A percentile compares a stretch with the other conserved stretches of the same genome.
phyloP scores from a whole-genome alignment of 345 rosid genomes.

The Geranium rotundifolium region DNA sequence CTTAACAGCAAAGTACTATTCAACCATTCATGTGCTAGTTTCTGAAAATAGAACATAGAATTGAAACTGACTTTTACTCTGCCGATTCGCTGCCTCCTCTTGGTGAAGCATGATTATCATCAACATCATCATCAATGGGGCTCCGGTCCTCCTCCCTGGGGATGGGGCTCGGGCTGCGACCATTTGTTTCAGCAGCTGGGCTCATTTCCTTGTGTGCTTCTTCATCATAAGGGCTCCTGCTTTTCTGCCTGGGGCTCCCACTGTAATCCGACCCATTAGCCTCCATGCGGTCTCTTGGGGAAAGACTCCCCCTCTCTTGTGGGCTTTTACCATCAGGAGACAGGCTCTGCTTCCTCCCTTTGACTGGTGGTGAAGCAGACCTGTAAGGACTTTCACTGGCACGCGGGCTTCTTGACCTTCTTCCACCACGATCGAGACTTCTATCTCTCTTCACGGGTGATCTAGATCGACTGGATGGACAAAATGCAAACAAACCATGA shows the following conservation, averaged over 20 bases:
- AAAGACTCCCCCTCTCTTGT: slow-evolving; percentile 20
- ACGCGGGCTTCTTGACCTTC: slow-evolving; percentile 14
- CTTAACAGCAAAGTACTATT: too few species aligned
- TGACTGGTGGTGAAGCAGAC: slow-evolving; percentile 25
- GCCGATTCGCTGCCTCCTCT: slow-evolving; percentile 29
- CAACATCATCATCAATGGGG: slow-evolving; percentile 32
- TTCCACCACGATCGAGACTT: slow-evolving; percentile 21
- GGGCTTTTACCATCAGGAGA: slow-evolving; percentile 39
- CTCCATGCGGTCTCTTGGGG: slow-evolving; percentile 24
- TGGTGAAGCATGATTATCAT: slow-evolving; percentile 23
- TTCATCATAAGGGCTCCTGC: slow-evolving; percentile 34
- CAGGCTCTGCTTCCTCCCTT: slow-evolving; percentile 41
- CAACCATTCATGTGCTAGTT: background rate
- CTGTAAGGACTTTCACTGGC: slow-evolving; percentile 10
- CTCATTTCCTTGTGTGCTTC: slow-evolving; percentile 27
- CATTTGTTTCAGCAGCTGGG: slow-evolving; percentile 46
- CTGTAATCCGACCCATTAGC: slow-evolving; percentile 41
- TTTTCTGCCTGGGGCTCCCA: slow-evolving; percentile 42
- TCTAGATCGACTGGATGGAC: slow-evolving; percentile 44
- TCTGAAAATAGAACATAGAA: background rate
- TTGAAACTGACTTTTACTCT: background rate
- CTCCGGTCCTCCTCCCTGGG: slow-evolving; percentile 32
- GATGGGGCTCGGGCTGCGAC: slow-evolving; percentile 36
- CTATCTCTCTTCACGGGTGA: slow-evolving; percentile 58
- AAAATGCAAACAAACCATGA: background rate